phyloP scores from a whole-genome alignment of 305 asterid species.

The Rubia occidens region DNA sequence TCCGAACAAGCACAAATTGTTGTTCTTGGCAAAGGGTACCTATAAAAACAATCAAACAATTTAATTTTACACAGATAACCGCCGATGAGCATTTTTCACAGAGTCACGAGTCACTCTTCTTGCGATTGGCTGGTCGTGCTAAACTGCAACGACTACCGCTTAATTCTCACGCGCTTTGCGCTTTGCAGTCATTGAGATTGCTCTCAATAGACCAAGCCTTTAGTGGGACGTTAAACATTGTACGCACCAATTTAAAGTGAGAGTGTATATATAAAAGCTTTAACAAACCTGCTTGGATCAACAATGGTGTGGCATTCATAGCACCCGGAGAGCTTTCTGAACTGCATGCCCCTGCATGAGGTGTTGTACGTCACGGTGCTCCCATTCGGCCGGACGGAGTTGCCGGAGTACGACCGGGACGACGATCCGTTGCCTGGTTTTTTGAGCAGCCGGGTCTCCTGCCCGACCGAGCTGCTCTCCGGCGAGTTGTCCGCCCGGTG shows the following conservation, averaged over 20 bases:
- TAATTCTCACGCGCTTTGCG: no score
- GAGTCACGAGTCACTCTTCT: no score
- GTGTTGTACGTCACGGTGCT: conserved; percentile 20
- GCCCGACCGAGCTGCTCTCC: conserved; percentile 45
- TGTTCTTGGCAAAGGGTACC: conserved; percentile 75
- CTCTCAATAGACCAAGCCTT: no score
- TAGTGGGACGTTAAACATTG: no score
- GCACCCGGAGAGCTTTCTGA: conserved; percentile 81
- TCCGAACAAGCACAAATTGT: conserved; percentile 71
- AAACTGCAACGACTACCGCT: no score
- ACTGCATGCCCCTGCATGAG: conserved; percentile 53
- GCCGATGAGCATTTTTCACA: not conserved
- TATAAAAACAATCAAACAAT: not conserved
- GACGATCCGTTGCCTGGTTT: conserved; percentile 30
- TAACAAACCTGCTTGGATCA: conserved; percentile 57
- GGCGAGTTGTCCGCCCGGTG: conserved; percentile 75
- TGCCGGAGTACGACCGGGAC: conserved; percentile 30
- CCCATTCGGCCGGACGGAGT: conserved; percentile 27
- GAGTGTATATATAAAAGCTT: no score
- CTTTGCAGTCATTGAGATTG: no score
- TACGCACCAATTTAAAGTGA: no score
- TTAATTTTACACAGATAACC: not conserved
- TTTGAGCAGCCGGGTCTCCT: conserved; percentile 52
- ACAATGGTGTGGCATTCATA: conserved; percentile 74
- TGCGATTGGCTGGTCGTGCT: no score